Evolutionary conservation across 2,329 filamentous ascomycete genomes (phyloP).

Genomic region (Stromatinia cepivora): DNA sequence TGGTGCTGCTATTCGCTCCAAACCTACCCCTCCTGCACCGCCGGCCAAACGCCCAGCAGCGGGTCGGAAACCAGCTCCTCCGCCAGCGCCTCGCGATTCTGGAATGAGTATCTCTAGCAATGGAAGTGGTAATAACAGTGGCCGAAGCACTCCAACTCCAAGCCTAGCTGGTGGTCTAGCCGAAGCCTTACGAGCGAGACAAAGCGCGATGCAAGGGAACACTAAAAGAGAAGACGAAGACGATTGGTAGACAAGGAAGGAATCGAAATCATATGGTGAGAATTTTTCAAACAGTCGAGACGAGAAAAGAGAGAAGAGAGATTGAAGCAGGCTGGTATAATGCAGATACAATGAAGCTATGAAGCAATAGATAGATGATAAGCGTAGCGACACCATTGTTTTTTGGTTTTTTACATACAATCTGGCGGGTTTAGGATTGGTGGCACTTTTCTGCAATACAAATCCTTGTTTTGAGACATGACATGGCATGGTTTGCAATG

Average conservation of each 20-base stretch:
- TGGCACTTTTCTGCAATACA: neutral
- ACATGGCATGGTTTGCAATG: constrained; percentile 3
- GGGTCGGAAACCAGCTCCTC: constrained; percentile 68
- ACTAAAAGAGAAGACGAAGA: constrained; percentile 50
- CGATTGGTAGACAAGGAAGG: constrained; percentile 36
- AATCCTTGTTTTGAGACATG: neutral
- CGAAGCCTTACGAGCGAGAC: constrained; percentile 73
- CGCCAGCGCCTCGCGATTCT: constrained; percentile 69
- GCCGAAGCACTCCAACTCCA: constrained; percentile 70
- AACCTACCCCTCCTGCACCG: constrained; percentile 41
- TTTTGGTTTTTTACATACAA: neutral
- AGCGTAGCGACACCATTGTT: neutral
- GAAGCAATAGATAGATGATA: constrained; percentile 15
- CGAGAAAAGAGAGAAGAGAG: neutral
- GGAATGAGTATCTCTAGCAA: constrained; percentile 60
- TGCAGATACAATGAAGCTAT: constrained; percentile 13
- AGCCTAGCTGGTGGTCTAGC: constrained; percentile 73
- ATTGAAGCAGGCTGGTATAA: constrained; percentile 2
- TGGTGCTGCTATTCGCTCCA: constrained; percentile 42
- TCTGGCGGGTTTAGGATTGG: neutral
- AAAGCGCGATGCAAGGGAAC: constrained; percentile 59
- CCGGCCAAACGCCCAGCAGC: constrained; percentile 76
- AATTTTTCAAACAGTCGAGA: neutral
- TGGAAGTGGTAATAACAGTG: constrained; percentile 56
- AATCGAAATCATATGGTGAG: neutral